Percentiles rank a stretch among this genome's conserved stretches.
phyloP scores from a whole-genome alignment of 441 rosid species.

The Metrosideros polymorpha region DNA sequence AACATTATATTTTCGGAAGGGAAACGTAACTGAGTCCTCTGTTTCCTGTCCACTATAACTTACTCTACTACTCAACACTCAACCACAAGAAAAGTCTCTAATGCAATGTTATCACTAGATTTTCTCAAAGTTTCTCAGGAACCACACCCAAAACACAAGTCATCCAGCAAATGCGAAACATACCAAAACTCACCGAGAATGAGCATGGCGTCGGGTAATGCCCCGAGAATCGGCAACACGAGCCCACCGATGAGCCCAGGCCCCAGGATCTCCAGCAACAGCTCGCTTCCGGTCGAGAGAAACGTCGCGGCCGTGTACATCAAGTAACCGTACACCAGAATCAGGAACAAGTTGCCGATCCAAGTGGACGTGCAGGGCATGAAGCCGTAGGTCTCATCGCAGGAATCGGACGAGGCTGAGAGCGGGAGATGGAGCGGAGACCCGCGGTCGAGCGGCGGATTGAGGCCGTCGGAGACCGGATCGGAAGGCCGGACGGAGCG shows the following conservation, averaged over 20 bases:
- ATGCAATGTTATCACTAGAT: background rate
- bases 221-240: constrained; percentile 83
- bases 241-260: constrained; percentile 94
- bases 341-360: constrained; percentile 72
- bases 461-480: background rate
- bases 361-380: constrained; percentile 80
- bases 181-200: constrained; percentile 42
- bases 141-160: background rate
- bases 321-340: constrained; percentile 69
- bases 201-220: constrained; percentile 96
- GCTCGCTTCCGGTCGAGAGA: constrained; percentile 82
- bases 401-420: constrained; percentile 25
- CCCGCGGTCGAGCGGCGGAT: background rate
- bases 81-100: background rate
- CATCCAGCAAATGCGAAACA: background rate
- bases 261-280: constrained; percentile 79
- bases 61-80: background rate
- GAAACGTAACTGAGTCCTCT: background rate
- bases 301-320: constrained; percentile 84
- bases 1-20: background rate
- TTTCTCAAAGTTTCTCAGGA: background rate
- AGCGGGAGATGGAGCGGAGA: background rate
- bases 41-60: background rate
- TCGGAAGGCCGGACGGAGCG: constrained; percentile 5
- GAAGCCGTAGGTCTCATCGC: constrained; percentile 89